phyloP scores from a whole-genome alignment of 495 filamentous ascomycete genomes.

The Clohesyomyces aquaticus region DNA sequence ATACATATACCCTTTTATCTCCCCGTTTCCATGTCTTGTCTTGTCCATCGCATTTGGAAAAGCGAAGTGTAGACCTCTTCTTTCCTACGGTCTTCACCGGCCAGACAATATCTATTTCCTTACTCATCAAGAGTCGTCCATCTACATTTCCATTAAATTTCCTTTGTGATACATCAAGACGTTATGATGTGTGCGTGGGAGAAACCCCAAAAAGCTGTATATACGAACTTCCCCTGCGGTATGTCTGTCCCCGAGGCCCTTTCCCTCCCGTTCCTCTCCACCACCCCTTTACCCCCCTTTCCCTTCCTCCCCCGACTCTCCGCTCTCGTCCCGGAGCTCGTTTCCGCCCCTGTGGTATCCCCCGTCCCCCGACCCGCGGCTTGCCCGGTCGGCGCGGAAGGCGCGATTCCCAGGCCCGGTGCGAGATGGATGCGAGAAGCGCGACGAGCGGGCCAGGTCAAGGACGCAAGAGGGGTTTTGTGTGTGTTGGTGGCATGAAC shows the following conservation, averaged over 20 bases:
- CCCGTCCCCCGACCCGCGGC: constrained; percentile 38
- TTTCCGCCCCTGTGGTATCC: constrained; percentile 6
- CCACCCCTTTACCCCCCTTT: constrained; percentile 10
- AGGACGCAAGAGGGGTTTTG: constrained; percentile 30
- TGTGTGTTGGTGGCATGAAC: constrained; percentile 27
- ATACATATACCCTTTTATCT: constrained; percentile 25
- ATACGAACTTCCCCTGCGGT: constrained; percentile 26
- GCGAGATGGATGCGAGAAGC: constrained; percentile 25
- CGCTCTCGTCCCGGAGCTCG: too few relatives aligned
- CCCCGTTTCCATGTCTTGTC: constrained; percentile 22
- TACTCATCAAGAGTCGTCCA: background rate
- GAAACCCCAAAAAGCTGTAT: background rate
- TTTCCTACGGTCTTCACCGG: too few relatives aligned
- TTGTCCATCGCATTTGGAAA: background rate
- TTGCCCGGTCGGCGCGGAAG: constrained; percentile 47
- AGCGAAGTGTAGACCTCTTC: too few relatives aligned
- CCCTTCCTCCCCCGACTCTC: constrained; percentile 5
- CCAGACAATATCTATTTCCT: too few relatives aligned
- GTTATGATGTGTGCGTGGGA: too few relatives aligned
- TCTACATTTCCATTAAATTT: too few relatives aligned
- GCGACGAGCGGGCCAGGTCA: constrained; percentile 25
- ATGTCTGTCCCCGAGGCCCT: constrained; percentile 43
- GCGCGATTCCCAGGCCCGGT: too few relatives aligned
- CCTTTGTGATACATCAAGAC: too few relatives aligned
- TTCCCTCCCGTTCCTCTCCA: constrained; percentile 44